phyloP scores from a whole-genome alignment of 306 rosid species.

The Casuarina glauca region DNA sequence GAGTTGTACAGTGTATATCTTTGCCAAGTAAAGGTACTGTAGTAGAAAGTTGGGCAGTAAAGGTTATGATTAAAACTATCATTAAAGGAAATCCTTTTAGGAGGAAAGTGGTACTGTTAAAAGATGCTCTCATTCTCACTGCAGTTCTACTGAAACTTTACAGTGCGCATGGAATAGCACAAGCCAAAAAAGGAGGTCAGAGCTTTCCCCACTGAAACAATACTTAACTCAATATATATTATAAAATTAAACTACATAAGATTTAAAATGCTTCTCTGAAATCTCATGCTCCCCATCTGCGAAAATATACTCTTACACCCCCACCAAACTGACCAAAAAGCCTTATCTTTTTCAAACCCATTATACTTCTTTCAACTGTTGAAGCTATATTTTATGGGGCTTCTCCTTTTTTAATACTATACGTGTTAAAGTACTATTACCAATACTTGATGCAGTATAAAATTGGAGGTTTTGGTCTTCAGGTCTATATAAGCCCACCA shows the following conservation, averaged over 20 bases:
- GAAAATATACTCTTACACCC: slow-evolving; percentile 50
- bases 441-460: slow-evolving; percentile 50
- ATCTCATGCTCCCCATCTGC: slow-evolving; percentile 70
- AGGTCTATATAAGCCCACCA: slow-evolving; percentile 43
- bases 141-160: slow-evolving; percentile 58
- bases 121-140: slow-evolving; percentile 50
- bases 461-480: slow-evolving; percentile 43
- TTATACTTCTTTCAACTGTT: slow-evolving; percentile 44
- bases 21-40: slow-evolving; percentile 30
- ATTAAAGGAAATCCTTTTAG: slow-evolving; percentile 60
- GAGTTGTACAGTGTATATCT: background rate
- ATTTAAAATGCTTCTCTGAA: slow-evolving; percentile 53
- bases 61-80: slow-evolving; percentile 84
- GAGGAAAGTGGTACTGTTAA: slow-evolving; percentile 49
- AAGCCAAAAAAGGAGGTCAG: slow-evolving; percentile 61
- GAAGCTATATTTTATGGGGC: slow-evolving; percentile 34
- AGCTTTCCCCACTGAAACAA: slow-evolving; percentile 56
- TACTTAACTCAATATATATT: slow-evolving; percentile 13
- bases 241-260: slow-evolving; percentile 28
- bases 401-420: slow-evolving; percentile 22
- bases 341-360: slow-evolving; percentile 65
- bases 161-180: slow-evolving; percentile 87
- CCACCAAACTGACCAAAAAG: slow-evolving; percentile 71
- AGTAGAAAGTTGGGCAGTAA: slow-evolving; percentile 56
- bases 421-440: slow-evolving; percentile 46